Evolutionary conservation across 1,284 basidiomycete genomes (phyloP).

Genomic region (Ustilago loliicola): DNA sequence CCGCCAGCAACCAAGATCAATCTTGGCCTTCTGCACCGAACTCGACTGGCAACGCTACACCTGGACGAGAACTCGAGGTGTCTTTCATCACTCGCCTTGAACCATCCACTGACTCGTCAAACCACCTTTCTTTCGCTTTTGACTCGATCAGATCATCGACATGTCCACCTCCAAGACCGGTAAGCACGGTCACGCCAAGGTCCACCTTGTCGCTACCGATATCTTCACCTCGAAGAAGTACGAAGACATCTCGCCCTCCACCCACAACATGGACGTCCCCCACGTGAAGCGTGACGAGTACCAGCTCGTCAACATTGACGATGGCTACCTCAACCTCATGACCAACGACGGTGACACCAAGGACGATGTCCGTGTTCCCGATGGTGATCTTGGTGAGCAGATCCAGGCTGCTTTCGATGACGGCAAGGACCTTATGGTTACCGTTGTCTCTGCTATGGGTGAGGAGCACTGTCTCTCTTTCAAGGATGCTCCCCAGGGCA

Average conservation of each 20-base stretch:
- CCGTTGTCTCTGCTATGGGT: slow-evolving; percentile 90
- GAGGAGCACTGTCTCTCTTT: slow-evolving; percentile 88
- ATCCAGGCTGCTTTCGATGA: slow-evolving; percentile 83
- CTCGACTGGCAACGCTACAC: no score
- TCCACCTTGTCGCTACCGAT: slow-evolving; percentile 96
- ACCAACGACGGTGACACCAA: slow-evolving; percentile 84
- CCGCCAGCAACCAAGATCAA: no score
- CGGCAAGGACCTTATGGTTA: slow-evolving; percentile 86
- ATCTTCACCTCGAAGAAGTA: slow-evolving; percentile 71
- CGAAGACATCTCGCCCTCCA: slow-evolving; percentile 98
- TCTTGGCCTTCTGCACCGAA: no score
- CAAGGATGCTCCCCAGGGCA: slow-evolving; percentile 69
- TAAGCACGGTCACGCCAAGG: slow-evolving; percentile 98
- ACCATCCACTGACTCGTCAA: slow-evolving; percentile 1
- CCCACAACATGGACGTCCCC: slow-evolving; percentile 99
- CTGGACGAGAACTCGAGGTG: no score
- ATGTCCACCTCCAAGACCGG: slow-evolving; percentile 99
- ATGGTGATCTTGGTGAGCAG: slow-evolving; percentile 83
- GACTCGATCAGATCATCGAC: slow-evolving; percentile 66
- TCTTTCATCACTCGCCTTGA: no score
- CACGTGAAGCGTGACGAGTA: slow-evolving; percentile 92
- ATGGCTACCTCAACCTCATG: slow-evolving; percentile 93
- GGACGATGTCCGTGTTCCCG: slow-evolving; percentile 96
- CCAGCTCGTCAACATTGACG: slow-evolving; percentile 80
- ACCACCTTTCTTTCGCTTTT: background rate